Conservation (phyloP, 805 yeast genomes). For the Nakazawaea ernobii region DNA sequence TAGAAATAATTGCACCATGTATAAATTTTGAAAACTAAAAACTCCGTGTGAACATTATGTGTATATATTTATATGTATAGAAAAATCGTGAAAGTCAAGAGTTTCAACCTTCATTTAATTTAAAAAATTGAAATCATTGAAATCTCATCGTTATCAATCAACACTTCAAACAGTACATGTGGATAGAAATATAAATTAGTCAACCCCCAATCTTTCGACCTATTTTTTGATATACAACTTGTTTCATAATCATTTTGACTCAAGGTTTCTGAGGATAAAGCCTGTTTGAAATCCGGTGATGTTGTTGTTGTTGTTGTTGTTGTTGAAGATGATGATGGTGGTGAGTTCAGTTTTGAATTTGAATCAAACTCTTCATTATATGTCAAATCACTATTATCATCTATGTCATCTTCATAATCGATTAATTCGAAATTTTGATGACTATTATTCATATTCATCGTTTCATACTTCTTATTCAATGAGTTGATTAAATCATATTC, state of each 20-base stretch:
- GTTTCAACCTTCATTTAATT: too few relatives aligned
- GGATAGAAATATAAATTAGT: conserved; percentile 23
- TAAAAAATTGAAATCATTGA: conserved; percentile 23
- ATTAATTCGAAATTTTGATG: conserved; percentile 21
- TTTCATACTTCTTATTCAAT: conserved; percentile 2
- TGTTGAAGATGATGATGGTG: background rate
- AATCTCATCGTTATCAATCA: conserved; percentile 22
- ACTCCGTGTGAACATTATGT: background rate
- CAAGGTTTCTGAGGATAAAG: background rate
- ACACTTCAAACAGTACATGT: conserved; percentile 24
- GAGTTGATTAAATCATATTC: conserved; percentile 25
- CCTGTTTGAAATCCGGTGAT: background rate
- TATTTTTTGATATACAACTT: conserved; percentile 11
- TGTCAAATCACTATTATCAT: background rate
- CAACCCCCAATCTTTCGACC: conserved; percentile 28
- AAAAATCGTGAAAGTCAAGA: too few relatives aligned
- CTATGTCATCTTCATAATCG: conserved; percentile 20
- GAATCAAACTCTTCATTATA: too few relatives aligned
- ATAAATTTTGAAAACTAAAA: too few relatives aligned
- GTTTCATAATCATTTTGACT: background rate
- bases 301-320: background rate
- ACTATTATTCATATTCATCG: background rate
- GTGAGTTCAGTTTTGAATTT: conserved; percentile 6
- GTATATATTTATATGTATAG: too few relatives aligned
- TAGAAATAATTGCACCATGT: too few relatives aligned